Evolutionary conservation across 2,329 filamentous ascomycete species (phyloP), one percentile per base, ranked within the genome.

Genomic region (Pestalotiopsis sp.): DNA sequence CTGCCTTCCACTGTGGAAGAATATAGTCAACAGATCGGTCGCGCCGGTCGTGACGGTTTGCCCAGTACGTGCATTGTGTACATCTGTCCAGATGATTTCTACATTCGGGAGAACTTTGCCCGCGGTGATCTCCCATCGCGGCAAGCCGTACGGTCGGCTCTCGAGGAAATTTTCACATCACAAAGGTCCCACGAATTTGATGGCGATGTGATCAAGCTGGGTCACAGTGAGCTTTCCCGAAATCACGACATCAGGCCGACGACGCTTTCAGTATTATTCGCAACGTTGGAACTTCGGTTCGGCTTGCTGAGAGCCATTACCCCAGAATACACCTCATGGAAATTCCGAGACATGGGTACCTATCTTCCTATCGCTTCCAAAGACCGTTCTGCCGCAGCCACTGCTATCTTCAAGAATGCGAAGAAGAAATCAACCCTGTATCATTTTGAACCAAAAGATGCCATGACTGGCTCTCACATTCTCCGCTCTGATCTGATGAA

Each of bases 281-380:
- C 88, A 0, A 84, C 87, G n/a, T 78, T 91, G 1, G 89, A 91
- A 73, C 80, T 91, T 4, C 85, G 84, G 2, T 90, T 88, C 69
- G 80, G 80, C 0, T 79, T 90, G 0, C 81, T 91, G 38, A 83
- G 89, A 25, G 87, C 85, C 17, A 85, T 83, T 20, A 90, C 84
- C 0, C 87, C 84, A 0, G 85, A 89, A 56, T 91, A 90, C 69
- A 85, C 82, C 7, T 79, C 82, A 1, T 91, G 90, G 75, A 82
- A 81, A 39, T 91, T 85, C 71, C 81, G 81, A 60, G 77, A 79
- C 13, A 79, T 71, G 2, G 59, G 71, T 0, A 73, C 64, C 1
- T 84, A 85, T 66, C 70, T 75, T 11, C 69, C 71, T 2, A 68
- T 73, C 0, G 68, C 83, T 0, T 70, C 76, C 1, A 70, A 71